phyloP scores from a whole-genome alignment of 768 basidiomycete genomes.

The Psilocybe tampanensis region DNA sequence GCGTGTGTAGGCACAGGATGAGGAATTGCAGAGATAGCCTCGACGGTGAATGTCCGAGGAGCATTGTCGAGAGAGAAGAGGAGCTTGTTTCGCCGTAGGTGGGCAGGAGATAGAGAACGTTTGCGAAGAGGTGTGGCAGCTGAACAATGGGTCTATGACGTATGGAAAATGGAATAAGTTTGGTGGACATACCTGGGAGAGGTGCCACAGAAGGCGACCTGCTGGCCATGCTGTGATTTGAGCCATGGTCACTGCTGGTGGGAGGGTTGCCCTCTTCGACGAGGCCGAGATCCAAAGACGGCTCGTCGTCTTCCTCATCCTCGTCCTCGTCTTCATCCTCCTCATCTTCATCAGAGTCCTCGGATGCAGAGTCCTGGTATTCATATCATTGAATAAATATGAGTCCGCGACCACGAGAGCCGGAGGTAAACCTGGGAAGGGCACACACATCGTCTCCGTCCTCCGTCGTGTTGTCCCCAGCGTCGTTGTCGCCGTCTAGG shows the following conservation, averaged over 20 bases:
- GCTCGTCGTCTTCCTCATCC: slow-evolving; percentile 28
- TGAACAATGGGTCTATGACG: background rate
- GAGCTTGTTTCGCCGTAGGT: slow-evolving; percentile 39
- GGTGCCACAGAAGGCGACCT: slow-evolving; percentile 16
- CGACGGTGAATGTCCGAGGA: slow-evolving; percentile 79
- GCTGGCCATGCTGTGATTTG: slow-evolving; percentile 15
- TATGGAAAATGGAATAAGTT: background rate
- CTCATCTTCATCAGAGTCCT: slow-evolving; percentile 55
- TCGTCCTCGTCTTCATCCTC: slow-evolving; percentile 30
- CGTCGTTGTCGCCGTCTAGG: slow-evolving; percentile 31
- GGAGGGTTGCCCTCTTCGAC: slow-evolving; percentile 25
- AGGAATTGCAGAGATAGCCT: slow-evolving; percentile 90
- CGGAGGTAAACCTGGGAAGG: slow-evolving; percentile 1
- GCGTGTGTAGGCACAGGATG: slow-evolving; percentile 87
- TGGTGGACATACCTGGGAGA: slow-evolving; percentile 11
- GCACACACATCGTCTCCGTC: slow-evolving; percentile 65
- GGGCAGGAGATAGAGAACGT: slow-evolving; percentile 35
- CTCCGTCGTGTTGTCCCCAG: slow-evolving; percentile 63
- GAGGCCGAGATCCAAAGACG: slow-evolving; percentile 27
- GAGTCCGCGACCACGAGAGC: background rate
- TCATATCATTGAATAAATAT: background rate
- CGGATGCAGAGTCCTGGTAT: slow-evolving; percentile 51
- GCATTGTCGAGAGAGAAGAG: slow-evolving; percentile 44
- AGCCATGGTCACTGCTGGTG: slow-evolving; percentile 22
- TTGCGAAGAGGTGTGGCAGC: slow-evolving; percentile 23